Percentiles rank a stretch among this genome's conserved stretches.
Evolutionary conservation across 2,329 filamentous ascomycete genomes (phyloP).

Genomic region (Coccinonectria pachysandricola): DNA sequence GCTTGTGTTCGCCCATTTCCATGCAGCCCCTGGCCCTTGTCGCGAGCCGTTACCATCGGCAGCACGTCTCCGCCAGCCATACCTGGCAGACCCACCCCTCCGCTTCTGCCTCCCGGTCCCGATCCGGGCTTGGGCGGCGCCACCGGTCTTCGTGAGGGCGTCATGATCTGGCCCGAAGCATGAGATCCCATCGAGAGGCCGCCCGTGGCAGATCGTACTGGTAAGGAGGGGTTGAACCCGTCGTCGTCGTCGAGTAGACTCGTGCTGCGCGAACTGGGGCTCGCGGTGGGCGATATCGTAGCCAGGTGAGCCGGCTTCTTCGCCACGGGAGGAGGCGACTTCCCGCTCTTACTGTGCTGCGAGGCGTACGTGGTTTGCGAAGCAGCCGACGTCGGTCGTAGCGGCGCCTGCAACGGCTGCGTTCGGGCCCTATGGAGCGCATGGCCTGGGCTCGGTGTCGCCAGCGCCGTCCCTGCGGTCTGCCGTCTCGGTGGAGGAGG

Average conservation of each 20-base stretch:
- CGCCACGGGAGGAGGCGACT: slow-evolving; percentile 46
- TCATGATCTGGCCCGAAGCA: slow-evolving; percentile 4
- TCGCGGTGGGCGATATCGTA: slow-evolving; percentile 17
- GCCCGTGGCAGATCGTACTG: slow-evolving; percentile 13
- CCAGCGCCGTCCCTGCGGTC: slow-evolving; percentile 12
- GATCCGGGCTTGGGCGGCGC: slow-evolving; percentile 14
- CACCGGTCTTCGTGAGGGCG: slow-evolving; percentile 17
- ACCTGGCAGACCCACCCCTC: slow-evolving; percentile 11
- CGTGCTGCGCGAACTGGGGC: slow-evolving; percentile 9
- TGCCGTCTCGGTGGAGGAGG: slow-evolving; percentile 36
- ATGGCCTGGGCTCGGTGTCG: slow-evolving; percentile 6
- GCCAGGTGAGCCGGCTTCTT: slow-evolving; percentile 51
- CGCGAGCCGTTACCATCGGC: slow-evolving; percentile 9
- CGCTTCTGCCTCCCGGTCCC: slow-evolving; percentile 10
- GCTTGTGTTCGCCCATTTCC: slow-evolving; percentile 10
- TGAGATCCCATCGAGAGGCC: slow-evolving; percentile 5
- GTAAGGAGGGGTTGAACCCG: slow-evolving; percentile 15
- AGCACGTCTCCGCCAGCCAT: slow-evolving; percentile 11
- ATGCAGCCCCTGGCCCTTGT: slow-evolving; percentile 11
- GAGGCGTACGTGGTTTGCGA: slow-evolving; percentile 26
- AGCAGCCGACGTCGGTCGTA: slow-evolving; percentile 25
- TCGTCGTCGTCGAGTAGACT: slow-evolving; percentile 11
- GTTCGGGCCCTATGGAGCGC: slow-evolving; percentile 16
- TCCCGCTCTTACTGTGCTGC: slow-evolving; percentile 23
- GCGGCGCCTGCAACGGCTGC: slow-evolving; percentile 18